These are phyloP conservation scores for Fraxinus nigra DNA, from an alignment of 305 asterid species.

Conservation along the genomic window DNA sequence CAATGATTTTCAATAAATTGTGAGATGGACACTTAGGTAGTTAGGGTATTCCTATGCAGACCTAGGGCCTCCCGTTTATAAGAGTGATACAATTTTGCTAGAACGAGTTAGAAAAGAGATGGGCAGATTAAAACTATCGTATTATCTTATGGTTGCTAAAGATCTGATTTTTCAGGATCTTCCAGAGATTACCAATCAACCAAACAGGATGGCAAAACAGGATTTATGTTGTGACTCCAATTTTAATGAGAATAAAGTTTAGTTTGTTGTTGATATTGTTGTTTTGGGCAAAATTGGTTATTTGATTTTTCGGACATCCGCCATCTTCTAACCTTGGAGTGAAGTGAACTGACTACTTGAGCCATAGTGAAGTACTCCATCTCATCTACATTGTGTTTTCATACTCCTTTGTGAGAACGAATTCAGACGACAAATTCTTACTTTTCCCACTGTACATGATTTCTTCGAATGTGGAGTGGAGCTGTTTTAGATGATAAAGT, in stretches of 20 bases:
- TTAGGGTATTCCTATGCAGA: not conserved
- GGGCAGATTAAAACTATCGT: not conserved
- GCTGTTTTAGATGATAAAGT: not conserved
- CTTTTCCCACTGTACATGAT: not conserved
- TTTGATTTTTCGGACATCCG: not conserved
- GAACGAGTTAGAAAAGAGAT: not conserved
- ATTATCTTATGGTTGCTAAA: not conserved
- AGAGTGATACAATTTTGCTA: not conserved
- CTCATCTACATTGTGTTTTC: not conserved
- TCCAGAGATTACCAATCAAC: not conserved
- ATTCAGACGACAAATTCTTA: not conserved
- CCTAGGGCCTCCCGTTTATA: not conserved
- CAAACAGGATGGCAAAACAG: not conserved
- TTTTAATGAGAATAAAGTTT: not conserved
- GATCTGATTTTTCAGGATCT: not conserved
- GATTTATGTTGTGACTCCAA: not conserved
- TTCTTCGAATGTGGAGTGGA: not conserved
- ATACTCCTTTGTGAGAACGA: not conserved
- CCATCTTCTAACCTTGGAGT: not conserved
- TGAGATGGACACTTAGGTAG: not conserved
- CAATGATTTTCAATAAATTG: not conserved
- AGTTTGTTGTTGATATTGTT: not conserved
- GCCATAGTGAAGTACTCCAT: not conserved
- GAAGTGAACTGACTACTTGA: not conserved
- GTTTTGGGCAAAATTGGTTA: not conserved